phyloP scores from a whole-genome alignment of 441 rosid genomes.

The Arabidopsis hybrid region DNA sequence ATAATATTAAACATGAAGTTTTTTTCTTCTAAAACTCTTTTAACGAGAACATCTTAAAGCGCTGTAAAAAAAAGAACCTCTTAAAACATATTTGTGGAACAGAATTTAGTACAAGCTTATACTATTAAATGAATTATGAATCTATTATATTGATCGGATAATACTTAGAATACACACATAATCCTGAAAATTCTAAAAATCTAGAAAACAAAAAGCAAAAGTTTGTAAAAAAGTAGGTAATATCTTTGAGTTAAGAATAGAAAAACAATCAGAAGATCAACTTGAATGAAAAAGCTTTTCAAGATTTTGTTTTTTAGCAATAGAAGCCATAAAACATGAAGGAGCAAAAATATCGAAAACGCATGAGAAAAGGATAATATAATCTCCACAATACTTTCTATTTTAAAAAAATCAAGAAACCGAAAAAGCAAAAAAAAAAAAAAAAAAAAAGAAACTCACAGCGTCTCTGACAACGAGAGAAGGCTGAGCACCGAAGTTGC shows the following conservation, averaged over 20 bases:
- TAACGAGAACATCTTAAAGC: not conserved
- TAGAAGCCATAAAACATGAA: constrained; percentile 29
- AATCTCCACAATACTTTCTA: constrained; percentile 10
- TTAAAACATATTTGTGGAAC: not conserved
- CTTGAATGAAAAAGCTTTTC: constrained; percentile 7
- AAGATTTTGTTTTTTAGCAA: constrained; percentile 36
- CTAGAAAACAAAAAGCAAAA: constrained; percentile 16
- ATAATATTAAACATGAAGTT: not conserved
- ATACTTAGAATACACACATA: not conserved
- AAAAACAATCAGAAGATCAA: constrained; percentile 24
- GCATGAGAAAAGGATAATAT: constrained; percentile 21
- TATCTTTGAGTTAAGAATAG: not conserved
- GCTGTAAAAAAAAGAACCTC: not conserved
- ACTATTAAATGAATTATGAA: not conserved
- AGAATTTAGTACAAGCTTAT: not conserved
- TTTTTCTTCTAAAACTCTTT: not conserved
- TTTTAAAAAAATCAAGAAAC: not conserved
- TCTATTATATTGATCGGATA: not conserved
- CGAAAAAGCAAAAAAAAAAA: too few relatives aligned
- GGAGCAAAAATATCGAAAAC: constrained; percentile 31
- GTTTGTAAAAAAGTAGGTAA: constrained; percentile 25
- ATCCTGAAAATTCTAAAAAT: not conserved
- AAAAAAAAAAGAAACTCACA: constrained; percentile 46
- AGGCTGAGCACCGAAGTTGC: constrained; percentile 67
- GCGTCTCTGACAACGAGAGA: constrained; percentile 76